phyloP scores from a whole-genome alignment of 108 stramenopile species.

The Skeletonema potamos region DNA sequence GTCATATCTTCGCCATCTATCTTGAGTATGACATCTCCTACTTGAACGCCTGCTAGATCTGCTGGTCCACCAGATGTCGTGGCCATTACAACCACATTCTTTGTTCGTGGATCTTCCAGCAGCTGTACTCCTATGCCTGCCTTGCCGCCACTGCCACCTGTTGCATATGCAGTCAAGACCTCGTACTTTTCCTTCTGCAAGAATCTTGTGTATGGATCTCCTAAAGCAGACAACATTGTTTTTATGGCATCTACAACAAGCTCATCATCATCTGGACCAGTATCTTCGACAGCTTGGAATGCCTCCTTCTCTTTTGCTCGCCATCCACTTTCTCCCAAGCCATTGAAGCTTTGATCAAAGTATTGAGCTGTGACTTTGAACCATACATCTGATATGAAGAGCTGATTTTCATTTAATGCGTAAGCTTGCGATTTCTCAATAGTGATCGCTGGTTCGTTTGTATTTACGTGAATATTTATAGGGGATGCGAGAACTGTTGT shows the following conservation, averaged over 20 bases:
- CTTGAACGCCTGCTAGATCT: slow-evolving; percentile 33
- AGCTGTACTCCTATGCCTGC: slow-evolving; percentile 63
- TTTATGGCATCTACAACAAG: slow-evolving; percentile 34
- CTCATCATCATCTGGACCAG: slow-evolving; percentile 57
- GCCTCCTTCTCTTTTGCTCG: slow-evolving; percentile 32
- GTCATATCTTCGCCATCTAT: slow-evolving; percentile 49
- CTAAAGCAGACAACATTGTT: slow-evolving; percentile 42
- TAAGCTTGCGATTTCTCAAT: slow-evolving; percentile 14
- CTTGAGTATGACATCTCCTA: slow-evolving; percentile 45
- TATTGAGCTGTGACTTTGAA: slow-evolving; percentile 50
- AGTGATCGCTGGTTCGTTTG: not conserved
- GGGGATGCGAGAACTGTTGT: not conserved
- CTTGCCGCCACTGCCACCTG: slow-evolving; percentile 3
- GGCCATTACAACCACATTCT: slow-evolving; percentile 43
- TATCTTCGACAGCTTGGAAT: slow-evolving; percentile 34
- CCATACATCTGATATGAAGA: slow-evolving; percentile 60
- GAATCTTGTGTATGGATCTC: slow-evolving; percentile 64
- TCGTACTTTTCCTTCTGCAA: slow-evolving; percentile 45
- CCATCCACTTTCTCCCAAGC: slow-evolving; percentile 60
- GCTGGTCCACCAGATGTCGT: slow-evolving; percentile 46
- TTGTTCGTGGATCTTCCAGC: slow-evolving; percentile 29
- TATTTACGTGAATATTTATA: slow-evolving; percentile 2
- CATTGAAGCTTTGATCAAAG: slow-evolving; percentile 56
- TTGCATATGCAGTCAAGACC: slow-evolving; percentile 47
- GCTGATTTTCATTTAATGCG: slow-evolving; percentile 53